Evolutionary conservation across 1,284 basidiomycete genomes (phyloP).

Genomic region (Irpex rosettiformis): DNA sequence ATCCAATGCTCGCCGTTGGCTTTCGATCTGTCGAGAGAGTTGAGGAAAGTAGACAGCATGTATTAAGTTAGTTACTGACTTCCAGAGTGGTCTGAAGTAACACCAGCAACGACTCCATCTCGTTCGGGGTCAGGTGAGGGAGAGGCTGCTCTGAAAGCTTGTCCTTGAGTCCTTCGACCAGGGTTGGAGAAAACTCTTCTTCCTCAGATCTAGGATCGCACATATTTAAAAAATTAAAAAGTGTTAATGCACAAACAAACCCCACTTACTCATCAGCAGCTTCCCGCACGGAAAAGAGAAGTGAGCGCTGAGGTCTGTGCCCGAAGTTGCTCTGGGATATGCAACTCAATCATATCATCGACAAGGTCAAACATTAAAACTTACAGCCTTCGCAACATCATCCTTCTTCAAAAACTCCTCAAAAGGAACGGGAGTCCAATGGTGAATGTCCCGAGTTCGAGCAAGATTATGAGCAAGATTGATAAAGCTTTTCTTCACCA

Average conservation of each 20-base stretch:
- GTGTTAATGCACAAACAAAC: neutral
- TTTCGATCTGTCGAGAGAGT: slow-evolving; percentile 84
- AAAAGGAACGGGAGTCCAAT: slow-evolving; percentile 47
- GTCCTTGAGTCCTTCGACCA: slow-evolving; percentile 63
- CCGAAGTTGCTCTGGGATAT: slow-evolving; percentile 16
- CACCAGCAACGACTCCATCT: slow-evolving; percentile 76
- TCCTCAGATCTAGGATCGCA: slow-evolving; percentile 38
- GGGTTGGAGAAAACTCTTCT: slow-evolving; percentile 56
- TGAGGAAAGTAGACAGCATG: too few species aligned
- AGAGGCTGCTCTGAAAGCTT: slow-evolving; percentile 61
- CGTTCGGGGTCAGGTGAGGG: slow-evolving; percentile 70
- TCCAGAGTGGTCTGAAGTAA: slow-evolving; percentile 86
- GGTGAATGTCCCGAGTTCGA: slow-evolving; percentile 28
- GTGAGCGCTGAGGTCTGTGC: slow-evolving; percentile 36
- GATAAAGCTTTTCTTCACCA: slow-evolving; percentile 79
- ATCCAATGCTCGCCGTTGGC: slow-evolving; percentile 84
- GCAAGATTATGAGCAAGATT: slow-evolving; percentile 51
- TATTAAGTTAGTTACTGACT: slow-evolving; percentile 50
- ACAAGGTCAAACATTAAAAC: slow-evolving; percentile 18
- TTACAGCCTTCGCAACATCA: slow-evolving; percentile 23
- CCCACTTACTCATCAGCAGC: slow-evolving; percentile 40
- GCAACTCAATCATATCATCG: neutral
- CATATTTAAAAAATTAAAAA: neutral
- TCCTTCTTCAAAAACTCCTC: slow-evolving; percentile 50
- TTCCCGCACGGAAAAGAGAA: slow-evolving; percentile 40